Conservation (phyloP, 176 grass and related monocot genomes). For the Saccharum officinarum region DNA sequence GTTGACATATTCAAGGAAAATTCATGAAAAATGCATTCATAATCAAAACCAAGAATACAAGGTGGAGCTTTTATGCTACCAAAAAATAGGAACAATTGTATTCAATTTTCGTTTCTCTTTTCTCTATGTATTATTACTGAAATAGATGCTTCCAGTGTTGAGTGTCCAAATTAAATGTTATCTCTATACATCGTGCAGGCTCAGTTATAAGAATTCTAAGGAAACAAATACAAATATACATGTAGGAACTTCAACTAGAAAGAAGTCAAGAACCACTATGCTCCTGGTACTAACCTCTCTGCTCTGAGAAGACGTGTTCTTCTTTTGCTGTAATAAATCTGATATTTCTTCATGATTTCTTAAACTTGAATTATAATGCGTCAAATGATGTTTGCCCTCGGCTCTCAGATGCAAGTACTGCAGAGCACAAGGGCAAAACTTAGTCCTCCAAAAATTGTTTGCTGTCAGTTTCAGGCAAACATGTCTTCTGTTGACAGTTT, state of each 20-base stretch:
- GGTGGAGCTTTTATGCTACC: neutral
- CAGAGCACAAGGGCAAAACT: neutral
- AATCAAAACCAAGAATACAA: neutral
- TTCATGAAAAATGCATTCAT: neutral
- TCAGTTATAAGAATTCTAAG: neutral
- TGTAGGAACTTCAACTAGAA: constrained; percentile 2
- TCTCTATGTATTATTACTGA: neutral
- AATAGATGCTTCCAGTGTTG: neutral
- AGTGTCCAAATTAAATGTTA: neutral
- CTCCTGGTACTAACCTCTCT: constrained; percentile 5
- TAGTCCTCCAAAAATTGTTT: neutral
- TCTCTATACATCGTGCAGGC: constrained; percentile 2
- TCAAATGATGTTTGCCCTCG: neutral
- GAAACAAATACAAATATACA: neutral
- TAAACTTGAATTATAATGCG: neutral
- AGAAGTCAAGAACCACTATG: neutral
- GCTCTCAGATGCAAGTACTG: constrained; percentile 26
- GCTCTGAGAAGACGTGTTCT: neutral
- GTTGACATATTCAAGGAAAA: neutral
- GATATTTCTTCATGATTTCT: neutral
- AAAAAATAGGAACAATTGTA: neutral
- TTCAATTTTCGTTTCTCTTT: neutral
- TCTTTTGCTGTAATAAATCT: neutral
- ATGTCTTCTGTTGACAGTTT: neutral
- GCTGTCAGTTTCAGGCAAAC: neutral